Evolutionary conservation across 179 eudicot species (phyloP).

Genomic region (Vitellaria paradoxa): DNA sequence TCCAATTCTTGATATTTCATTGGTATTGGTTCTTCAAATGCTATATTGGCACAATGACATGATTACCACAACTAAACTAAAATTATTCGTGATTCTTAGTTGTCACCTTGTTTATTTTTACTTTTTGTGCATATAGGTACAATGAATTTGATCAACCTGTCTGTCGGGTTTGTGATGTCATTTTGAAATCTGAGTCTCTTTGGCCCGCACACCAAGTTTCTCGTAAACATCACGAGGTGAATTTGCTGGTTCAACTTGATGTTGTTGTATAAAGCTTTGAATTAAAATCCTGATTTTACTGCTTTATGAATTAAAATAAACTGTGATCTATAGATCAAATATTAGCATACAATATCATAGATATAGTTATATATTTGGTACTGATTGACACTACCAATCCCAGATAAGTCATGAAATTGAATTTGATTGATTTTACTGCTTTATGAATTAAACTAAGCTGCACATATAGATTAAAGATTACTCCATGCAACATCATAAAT

Average conservation of each 20-base stretch:
- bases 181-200: conserved; percentile 69
- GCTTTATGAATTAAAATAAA: not conserved
- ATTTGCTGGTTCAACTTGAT: conserved; percentile 8
- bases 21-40: not conserved
- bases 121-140: conserved; percentile 49
- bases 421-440: too few species aligned
- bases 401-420: not conserved
- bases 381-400: not conserved
- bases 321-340: not conserved
- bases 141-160: conserved; percentile 84
- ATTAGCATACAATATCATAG: not conserved
- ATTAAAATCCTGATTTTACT: not conserved
- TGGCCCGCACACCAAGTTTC: conserved; percentile 91
- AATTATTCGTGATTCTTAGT: not conserved
- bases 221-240: conserved; percentile 90
- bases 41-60: not conserved
- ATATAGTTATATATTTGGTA: not conserved
- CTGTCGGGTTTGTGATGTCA: conserved; percentile 78
- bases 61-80: not conserved
- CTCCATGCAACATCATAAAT: too few species aligned
- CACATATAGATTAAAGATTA: too few species aligned
- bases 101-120: conserved; percentile 5
- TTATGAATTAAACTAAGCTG: too few species aligned
- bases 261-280: not conserved
- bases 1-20: not conserved